These are phyloP conservation scores for Yamadazyma atmosphaerica DNA, from an alignment of 1,139 yeast genomes.

Conservation along the genomic window DNA sequence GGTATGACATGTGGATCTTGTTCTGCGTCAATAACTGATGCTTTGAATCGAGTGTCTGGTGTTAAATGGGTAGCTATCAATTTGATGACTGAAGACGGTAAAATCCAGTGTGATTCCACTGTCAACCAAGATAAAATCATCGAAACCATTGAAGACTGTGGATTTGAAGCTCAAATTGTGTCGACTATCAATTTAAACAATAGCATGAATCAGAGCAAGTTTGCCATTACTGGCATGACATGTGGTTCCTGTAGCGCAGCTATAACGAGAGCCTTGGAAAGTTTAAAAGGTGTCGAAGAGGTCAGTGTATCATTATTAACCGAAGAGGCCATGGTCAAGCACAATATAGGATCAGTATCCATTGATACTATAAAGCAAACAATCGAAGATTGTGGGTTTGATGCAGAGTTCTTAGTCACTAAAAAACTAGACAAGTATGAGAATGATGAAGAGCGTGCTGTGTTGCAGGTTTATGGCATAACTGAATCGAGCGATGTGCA, in stretches of 20 bases:
- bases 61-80: slow-evolving; percentile 31
- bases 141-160: slow-evolving; percentile 67
- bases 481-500: slow-evolving; percentile 25
- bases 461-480: slow-evolving; percentile 37
- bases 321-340: slow-evolving; percentile 64
- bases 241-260: slow-evolving; percentile 46
- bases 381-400: slow-evolving; percentile 59
- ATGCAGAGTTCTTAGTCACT: slow-evolving; percentile 37
- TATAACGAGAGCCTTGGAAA: slow-evolving; percentile 29
- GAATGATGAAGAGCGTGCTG: slow-evolving; percentile 27
- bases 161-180: slow-evolving; percentile 57
- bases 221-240: slow-evolving; percentile 29
- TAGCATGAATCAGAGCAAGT: slow-evolving; percentile 3
- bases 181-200: slow-evolving; percentile 12
- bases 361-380: slow-evolving; percentile 31
- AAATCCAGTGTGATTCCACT: slow-evolving; percentile 21
- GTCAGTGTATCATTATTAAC: slow-evolving; percentile 73
- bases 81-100: slow-evolving; percentile 36
- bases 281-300: slow-evolving; percentile 42
- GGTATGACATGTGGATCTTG: slow-evolving; percentile 96
- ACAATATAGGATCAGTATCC: slow-evolving; percentile 28
- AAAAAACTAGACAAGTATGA: slow-evolving; percentile 1
- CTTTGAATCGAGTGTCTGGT: slow-evolving; percentile 37
- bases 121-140: slow-evolving; percentile 36
- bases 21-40: slow-evolving; percentile 59